A percentile compares a stretch with the other conserved stretches of the same genome.
These are phyloP conservation scores for Mycena vitilis DNA, from an alignment of 768 basidiomycete genomes.

Conservation along the genomic window DNA sequence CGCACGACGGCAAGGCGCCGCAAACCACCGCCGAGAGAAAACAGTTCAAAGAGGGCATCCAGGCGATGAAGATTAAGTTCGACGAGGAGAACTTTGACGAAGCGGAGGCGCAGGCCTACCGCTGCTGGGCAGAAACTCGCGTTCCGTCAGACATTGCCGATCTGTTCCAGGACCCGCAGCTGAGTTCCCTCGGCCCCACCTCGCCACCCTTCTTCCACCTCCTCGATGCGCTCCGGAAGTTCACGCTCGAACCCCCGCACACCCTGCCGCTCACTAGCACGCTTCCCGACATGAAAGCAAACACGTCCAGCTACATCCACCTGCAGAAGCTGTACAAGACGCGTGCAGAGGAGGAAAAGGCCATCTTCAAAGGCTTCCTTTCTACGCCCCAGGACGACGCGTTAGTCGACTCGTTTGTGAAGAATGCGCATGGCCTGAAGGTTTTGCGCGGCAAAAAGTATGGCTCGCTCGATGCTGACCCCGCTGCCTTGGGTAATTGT, in stretches of 20 bases:
- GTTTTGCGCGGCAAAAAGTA: constrained; percentile 73
- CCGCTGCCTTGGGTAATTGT: constrained; percentile 57
- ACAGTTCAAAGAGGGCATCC: constrained; percentile 78
- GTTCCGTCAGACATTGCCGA: constrained; percentile 75
- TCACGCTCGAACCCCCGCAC: constrained; percentile 65
- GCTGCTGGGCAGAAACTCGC: constrained; percentile 70
- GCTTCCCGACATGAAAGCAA: constrained; percentile 96
- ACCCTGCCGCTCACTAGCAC: constrained; percentile 87
- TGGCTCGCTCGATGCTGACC: constrained; percentile 66
- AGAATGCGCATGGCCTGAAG: constrained; percentile 81
- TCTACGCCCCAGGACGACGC: constrained; percentile 59
- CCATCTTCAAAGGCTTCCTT: constrained; percentile 62
- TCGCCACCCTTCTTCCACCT: constrained; percentile 84
- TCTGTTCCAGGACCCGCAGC: constrained; percentile 72
- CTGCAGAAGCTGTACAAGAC: constrained; percentile 89
- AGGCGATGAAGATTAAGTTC: constrained; percentile 71
- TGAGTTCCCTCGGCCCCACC: constrained; percentile 52
- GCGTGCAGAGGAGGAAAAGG: constrained; percentile 79
- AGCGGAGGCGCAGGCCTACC: constrained; percentile 88
- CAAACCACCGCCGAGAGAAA: constrained; percentile 72
- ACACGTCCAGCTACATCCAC: constrained; percentile 83
- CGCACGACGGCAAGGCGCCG: constrained; percentile 77
- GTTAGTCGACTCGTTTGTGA: constrained; percentile 78
- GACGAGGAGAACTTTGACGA: constrained; percentile 99
- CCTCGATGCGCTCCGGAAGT: constrained; percentile 77